Conservation (phyloP, 139 green algal species). For the Coccomyxa sp. region DNA sequence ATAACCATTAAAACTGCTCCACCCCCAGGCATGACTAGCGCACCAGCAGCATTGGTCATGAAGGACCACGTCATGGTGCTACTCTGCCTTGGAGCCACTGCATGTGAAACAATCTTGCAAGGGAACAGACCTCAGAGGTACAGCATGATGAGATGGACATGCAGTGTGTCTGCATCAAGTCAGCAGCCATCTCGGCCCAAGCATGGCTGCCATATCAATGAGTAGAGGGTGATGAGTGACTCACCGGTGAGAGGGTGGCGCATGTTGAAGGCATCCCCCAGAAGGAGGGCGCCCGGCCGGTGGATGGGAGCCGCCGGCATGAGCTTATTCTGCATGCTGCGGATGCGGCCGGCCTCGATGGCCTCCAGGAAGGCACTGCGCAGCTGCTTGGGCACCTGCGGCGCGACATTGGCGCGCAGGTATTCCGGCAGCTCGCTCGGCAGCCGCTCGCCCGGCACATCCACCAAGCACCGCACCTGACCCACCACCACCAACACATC, state of each 20-base stretch:
- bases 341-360: slow-evolving; percentile 56
- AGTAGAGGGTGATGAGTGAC: not conserved
- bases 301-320: slow-evolving; percentile 72
- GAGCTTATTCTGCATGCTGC: slow-evolving; percentile 88
- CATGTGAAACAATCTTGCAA: too few relatives aligned
- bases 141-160: too few relatives aligned
- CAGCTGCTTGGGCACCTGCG: slow-evolving; percentile 74
- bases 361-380: slow-evolving; percentile 66
- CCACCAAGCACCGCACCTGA: slow-evolving; percentile 80
- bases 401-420: slow-evolving; percentile 45
- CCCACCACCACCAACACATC: not conserved
- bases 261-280: slow-evolving; percentile 99
- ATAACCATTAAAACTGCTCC: too few relatives aligned
- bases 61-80: too few relatives aligned
- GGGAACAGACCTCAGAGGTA: too few relatives aligned
- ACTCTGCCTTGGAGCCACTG: too few relatives aligned
- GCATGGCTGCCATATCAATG: not conserved
- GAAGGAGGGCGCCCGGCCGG: slow-evolving; percentile 79
- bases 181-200: too few relatives aligned
- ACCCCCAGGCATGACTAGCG: too few relatives aligned
- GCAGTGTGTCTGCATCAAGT: too few relatives aligned
- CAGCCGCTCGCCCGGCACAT: slow-evolving; percentile 81
- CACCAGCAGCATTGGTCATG: too few relatives aligned
- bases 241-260: slow-evolving; percentile 9
- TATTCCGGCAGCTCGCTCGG: slow-evolving; percentile 57